Conservation (phyloP, 208 protist genomes). For the Vickermania spadyakhi region DNA sequence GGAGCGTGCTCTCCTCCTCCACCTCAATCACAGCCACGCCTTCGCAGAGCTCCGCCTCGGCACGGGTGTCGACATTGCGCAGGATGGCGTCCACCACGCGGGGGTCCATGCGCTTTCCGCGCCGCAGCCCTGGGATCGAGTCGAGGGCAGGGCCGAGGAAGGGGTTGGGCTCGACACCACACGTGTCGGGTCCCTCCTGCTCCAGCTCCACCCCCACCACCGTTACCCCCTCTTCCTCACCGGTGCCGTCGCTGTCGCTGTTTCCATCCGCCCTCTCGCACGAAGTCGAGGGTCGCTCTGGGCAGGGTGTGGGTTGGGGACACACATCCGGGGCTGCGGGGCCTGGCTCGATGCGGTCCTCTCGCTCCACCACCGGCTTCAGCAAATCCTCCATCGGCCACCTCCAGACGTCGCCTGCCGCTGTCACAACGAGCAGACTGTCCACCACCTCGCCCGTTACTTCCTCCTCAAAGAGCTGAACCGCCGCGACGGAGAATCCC, state of each 20-base stretch:
- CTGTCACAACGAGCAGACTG: slow-evolving; percentile 63
- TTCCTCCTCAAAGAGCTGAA: slow-evolving; percentile 54
- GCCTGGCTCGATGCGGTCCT: neutral
- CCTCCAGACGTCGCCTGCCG: slow-evolving; percentile 70
- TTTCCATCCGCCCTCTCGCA: neutral
- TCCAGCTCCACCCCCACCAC: neutral
- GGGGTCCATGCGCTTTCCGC: slow-evolving; percentile 59
- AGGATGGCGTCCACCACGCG: slow-evolving; percentile 37
- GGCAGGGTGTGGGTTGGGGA: neutral
- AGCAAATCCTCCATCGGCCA: slow-evolving; percentile 68
- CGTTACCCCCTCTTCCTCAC: neutral
- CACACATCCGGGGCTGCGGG: neutral
- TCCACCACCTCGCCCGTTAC: slow-evolving; percentile 5
- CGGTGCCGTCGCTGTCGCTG: neutral
- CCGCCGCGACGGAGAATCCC: slow-evolving; percentile 52
- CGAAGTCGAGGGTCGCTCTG: neutral
- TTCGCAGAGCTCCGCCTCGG: slow-evolving; percentile 3
- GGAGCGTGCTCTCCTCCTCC: slow-evolving; percentile 42
- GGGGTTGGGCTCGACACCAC: neutral
- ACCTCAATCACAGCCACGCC: neutral
- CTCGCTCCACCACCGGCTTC: neutral
- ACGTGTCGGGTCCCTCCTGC: neutral
- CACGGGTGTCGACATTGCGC: neutral
- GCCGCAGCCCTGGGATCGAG: slow-evolving; percentile 40
- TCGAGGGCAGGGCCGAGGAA: neutral